phyloP scores from a whole-genome alignment of 2,329 filamentous ascomycete species.

The Aspergillus jensenii region DNA sequence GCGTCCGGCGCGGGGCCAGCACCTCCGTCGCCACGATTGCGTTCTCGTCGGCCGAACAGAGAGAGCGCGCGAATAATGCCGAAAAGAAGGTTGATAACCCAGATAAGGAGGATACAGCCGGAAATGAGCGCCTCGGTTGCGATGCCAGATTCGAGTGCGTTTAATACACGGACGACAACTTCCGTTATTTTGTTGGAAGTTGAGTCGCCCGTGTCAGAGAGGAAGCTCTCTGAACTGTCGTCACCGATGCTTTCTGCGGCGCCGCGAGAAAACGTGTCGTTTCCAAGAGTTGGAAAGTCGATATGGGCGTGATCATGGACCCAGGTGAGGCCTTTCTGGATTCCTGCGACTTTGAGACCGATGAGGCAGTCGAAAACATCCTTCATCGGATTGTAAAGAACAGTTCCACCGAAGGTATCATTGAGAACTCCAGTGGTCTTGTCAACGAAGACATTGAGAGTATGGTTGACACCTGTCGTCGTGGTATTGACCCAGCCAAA shows the following conservation, averaged over 20 bases:
- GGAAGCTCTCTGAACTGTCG: constrained; percentile 64
- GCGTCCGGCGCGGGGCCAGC: constrained; percentile 25
- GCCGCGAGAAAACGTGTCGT: constrained; percentile 80
- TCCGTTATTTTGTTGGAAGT: constrained; percentile 79
- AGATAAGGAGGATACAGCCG: constrained; percentile 69
- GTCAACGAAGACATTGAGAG: constrained; percentile 77
- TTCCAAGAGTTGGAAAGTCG: constrained; percentile 72
- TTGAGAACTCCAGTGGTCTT: constrained; percentile 74
- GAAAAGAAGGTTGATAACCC: constrained; percentile 72
- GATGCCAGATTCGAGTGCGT: constrained; percentile 67
- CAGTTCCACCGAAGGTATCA: constrained; percentile 75
- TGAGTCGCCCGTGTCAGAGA: constrained; percentile 71
- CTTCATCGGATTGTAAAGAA: constrained; percentile 74
- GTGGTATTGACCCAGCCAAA: constrained; percentile 85
- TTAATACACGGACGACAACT: constrained; percentile 69
- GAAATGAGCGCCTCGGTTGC: constrained; percentile 79
- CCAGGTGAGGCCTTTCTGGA: constrained; percentile 92
- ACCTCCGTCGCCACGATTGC: constrained; percentile 62
- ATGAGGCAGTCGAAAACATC: constrained; percentile 86
- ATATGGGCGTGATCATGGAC: constrained; percentile 84
- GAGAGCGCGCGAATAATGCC: constrained; percentile 68
- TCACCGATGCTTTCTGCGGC: constrained; percentile 58
- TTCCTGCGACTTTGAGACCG: constrained; percentile 76
- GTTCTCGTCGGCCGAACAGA: constrained; percentile 61
- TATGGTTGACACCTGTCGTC: constrained; percentile 79